phyloP scores from a whole-genome alignment of 1,139 yeast genomes.

The Suhomyces guaymorum region DNA sequence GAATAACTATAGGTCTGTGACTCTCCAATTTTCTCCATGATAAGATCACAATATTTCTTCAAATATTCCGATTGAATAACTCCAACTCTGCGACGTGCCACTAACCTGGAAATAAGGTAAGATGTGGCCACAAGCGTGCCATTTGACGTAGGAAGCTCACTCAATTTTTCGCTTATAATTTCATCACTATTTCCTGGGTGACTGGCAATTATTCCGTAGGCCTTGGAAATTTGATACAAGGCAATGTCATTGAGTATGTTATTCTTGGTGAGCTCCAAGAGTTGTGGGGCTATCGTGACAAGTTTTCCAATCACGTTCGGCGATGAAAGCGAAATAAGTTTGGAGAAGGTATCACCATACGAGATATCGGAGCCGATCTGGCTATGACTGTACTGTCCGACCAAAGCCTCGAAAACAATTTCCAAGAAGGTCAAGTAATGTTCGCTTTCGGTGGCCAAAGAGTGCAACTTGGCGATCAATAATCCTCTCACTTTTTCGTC shows the following conservation, averaged over 20 bases:
- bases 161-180: conserved; percentile 14
- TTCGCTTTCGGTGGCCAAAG: conserved; percentile 7
- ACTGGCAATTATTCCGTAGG: conserved; percentile 59
- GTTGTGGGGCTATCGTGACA: conserved; percentile 18
- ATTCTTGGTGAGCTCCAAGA: conserved; percentile 27
- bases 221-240: conserved; percentile 41
- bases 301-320: conserved; percentile 28
- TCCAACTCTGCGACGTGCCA: conserved; percentile 36
- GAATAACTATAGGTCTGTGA: conserved; percentile 30
- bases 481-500: conserved; percentile 54
- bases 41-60: conserved; percentile 17
- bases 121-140: conserved; percentile 43
- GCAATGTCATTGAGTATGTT: conserved; percentile 36
- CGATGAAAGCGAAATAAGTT: conserved; percentile 40
- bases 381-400: conserved; percentile 24
- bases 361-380: conserved; percentile 20
- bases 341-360: conserved; percentile 32
- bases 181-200: conserved; percentile 31
- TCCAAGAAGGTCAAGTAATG: conserved; percentile 22
- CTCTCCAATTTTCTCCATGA: conserved; percentile 23
- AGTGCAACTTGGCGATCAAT: conserved; percentile 30
- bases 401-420: conserved; percentile 32
- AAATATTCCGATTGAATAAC: conserved; percentile 21
- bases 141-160: conserved; percentile 18
- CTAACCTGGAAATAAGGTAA: conserved; percentile 54